These are phyloP conservation scores for Magnusiomyces suaveolens DNA, from an alignment of 1,139 yeast species.

Conservation along the genomic window DNA sequence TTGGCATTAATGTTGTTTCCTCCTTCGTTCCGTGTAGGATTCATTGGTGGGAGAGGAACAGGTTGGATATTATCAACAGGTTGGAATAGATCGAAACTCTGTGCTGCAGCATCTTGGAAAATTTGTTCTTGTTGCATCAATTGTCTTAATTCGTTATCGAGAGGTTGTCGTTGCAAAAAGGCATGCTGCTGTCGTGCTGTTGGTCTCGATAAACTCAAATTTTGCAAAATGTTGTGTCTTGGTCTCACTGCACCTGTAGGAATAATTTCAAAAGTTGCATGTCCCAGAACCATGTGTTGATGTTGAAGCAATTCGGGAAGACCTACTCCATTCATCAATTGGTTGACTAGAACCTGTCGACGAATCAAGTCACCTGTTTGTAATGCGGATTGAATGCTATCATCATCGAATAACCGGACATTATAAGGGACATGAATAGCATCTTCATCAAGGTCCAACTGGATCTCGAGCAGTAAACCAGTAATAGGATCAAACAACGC, in stretches of 20 bases:
- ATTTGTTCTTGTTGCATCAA: neutral
- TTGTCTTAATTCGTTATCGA: neutral
- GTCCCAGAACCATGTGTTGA: neutral
- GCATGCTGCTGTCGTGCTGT: neutral
- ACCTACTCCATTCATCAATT: neutral
- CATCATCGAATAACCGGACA: neutral
- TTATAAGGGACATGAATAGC: neutral
- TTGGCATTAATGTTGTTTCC: no score
- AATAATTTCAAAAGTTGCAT: neutral
- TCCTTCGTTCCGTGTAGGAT: no score
- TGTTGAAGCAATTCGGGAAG: neutral
- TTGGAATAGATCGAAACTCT: neutral
- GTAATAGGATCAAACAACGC: neutral
- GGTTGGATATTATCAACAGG: no score
- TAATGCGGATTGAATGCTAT: neutral
- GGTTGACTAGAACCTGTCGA: neutral
- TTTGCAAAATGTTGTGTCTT: neutral
- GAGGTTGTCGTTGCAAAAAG: neutral
- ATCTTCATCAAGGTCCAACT: neutral
- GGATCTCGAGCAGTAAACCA: neutral
- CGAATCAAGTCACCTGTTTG: neutral
- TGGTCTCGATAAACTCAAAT: neutral
- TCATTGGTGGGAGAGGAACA: no score
- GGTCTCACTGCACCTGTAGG: neutral
- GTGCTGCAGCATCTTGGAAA: neutral